These are phyloP conservation scores for Mortierella claussenii DNA, from an alignment of 192 early-diverging fungal species.

Conservation along the genomic window DNA sequence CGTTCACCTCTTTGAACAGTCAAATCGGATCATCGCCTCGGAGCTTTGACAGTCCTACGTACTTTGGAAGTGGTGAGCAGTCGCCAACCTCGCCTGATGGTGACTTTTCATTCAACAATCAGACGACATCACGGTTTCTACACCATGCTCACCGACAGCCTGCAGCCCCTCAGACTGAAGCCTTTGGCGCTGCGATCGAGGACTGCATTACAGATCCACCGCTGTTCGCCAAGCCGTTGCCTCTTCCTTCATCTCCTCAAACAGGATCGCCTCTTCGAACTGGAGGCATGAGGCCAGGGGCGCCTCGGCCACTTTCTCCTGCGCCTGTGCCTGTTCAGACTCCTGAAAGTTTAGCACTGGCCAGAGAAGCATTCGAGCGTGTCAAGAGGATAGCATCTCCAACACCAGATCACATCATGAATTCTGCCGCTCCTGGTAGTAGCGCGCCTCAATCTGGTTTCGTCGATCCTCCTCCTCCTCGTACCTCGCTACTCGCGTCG, in stretches of 20 bases:
- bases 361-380: conserved; percentile 39
- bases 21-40: conserved; percentile 19
- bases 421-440: conserved; percentile 8
- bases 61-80: not conserved
- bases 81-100: conserved; percentile 15
- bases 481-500: not conserved
- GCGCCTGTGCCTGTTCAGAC: conserved; percentile 27
- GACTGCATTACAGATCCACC: conserved; percentile 38
- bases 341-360: conserved; percentile 36
- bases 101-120: conserved; percentile 4
- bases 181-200: conserved; percentile 35
- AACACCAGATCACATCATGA: conserved; percentile 2
- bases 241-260: conserved; percentile 31
- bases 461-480: not conserved
- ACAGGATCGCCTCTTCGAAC: conserved; percentile 28
- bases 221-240: conserved; percentile 39
- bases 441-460: conserved; percentile 15
- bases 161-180: conserved; percentile 42
- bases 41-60: conserved; percentile 15
- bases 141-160: conserved; percentile 49
- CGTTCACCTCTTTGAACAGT: conserved; percentile 37
- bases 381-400: conserved; percentile 38
- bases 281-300: not conserved
- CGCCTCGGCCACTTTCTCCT: conserved; percentile 20
- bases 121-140: conserved; percentile 30